Conservation (phyloP, 2,329 filamentous ascomycete genomes). For the Penicillium thymicola region DNA sequence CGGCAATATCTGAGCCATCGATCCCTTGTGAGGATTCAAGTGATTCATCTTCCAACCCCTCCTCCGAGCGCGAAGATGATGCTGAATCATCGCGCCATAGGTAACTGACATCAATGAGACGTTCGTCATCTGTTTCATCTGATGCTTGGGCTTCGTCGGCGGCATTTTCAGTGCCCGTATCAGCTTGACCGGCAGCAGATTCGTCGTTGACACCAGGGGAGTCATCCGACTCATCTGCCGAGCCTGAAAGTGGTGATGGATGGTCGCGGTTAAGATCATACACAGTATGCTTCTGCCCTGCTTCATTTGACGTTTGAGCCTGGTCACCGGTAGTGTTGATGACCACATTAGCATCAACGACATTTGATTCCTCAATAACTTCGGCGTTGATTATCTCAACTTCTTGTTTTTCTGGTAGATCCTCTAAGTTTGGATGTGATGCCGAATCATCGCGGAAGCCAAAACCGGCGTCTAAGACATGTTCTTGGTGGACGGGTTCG, state of each 20-base stretch:
- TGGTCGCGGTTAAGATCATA: too few relatives aligned
- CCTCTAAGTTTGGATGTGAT: too few relatives aligned
- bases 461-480: not conserved
- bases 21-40: not conserved
- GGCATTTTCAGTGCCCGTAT: not conserved
- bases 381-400: not conserved
- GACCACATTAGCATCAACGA: not conserved
- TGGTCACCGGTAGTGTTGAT: not conserved
- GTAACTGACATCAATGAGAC: not conserved
- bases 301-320: not conserved
- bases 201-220: not conserved
- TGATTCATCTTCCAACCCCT: not conserved
- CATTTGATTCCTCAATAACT: not conserved
- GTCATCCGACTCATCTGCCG: not conserved
- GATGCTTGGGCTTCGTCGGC: not conserved
- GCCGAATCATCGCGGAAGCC: not conserved
- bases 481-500: not conserved
- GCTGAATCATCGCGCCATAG: not conserved
- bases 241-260: not conserved
- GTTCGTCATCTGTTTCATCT: not conserved
- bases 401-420: not conserved
- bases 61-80: not conserved
- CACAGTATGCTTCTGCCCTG: not conserved
- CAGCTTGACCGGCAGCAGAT: not conserved
- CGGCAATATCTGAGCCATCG: not conserved